Base-by-base conservation (phyloP, 2,329 filamentous ascomycete species). In the Cercospora sesami region DNA sequence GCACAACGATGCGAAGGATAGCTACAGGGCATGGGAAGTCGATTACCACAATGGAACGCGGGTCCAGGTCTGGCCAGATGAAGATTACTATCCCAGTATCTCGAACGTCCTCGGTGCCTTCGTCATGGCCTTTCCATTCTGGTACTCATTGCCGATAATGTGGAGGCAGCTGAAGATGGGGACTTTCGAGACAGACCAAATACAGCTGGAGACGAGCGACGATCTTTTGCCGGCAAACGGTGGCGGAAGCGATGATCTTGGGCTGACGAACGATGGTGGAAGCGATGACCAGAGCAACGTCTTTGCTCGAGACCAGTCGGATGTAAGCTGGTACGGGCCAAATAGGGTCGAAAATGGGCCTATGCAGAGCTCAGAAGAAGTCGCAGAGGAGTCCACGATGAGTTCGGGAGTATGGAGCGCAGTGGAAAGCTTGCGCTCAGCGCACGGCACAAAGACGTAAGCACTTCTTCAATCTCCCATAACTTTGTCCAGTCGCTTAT, bases 401-500 rank as follows among this genome's bases (percentile, higher is more conserved):
- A 21, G 18, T 12, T 51, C 48, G 48, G 48, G 48, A 2, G 23
- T 53, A 1, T 8, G 2, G 48, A 53, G 4, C 8, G 14, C 23
- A n/a, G 48, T 8, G 2, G 48, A 53, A 28, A 28, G 48, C 48
- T 3, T 26, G 48, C 21, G 23, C 12, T 53, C 48, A 3, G 5
- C 6, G 48, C 48, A 28, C 6, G n/a, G 23, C 5, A n/a, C 23
- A n/a, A 23, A 7, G 2, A 53, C 21, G 48, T 26, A 53, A 28
- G 48, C 30, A 14, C 23, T 53, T 28, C 21, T 48, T 65, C 63
- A 65, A n/a, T 65, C 63, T 30, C 63, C 63, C 23, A 66, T 61
- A 1, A 70, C 72, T 33, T 71, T 70, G 60, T 76, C 72, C 63
- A 78, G 70, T 33, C 73, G 68, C 63, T 70, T 57, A 66, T 78